These are phyloP conservation scores for Fraxinus pennsylvanica DNA, from an alignment of 257 asterid species.

Conservation along the genomic window DNA sequence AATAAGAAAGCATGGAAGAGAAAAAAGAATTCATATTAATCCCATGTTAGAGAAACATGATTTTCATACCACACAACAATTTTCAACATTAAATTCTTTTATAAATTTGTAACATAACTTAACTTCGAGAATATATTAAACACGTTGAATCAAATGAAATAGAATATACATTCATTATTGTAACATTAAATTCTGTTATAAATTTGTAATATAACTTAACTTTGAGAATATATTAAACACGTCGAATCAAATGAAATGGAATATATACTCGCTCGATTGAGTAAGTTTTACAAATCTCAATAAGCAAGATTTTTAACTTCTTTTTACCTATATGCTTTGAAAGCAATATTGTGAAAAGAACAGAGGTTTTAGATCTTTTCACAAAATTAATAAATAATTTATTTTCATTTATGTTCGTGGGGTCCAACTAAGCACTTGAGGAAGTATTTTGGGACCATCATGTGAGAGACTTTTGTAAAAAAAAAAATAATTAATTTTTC, in stretches of 20 bases:
- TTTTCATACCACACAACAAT: no score
- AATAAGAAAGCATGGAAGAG: background rate
- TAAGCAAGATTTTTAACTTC: background rate
- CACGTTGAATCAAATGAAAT: no score
- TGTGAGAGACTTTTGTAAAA: conserved; percentile 47
- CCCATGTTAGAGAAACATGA: background rate
- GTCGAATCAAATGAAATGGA: no score
- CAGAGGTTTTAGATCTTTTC: conserved; percentile 14
- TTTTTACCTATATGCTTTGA: background rate
- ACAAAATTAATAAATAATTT: background rate
- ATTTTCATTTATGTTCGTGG: conserved; percentile 40
- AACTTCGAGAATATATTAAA: no score
- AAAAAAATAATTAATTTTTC: background rate
- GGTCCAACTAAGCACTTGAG: conserved; percentile 81
- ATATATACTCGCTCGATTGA: no score
- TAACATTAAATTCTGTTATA: no score
- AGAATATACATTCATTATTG: no score
- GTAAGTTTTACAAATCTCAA: no score
- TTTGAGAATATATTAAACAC: no score
- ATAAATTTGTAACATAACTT: no score
- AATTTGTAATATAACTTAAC: no score
- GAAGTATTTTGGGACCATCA: conserved; percentile 67
- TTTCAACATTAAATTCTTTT: no score
- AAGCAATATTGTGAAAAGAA: conserved; percentile 1
- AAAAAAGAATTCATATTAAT: background rate